Evolutionary conservation across 83 land plant genomes (phyloP).

Genomic region (Diphasiastrum complanatum): DNA sequence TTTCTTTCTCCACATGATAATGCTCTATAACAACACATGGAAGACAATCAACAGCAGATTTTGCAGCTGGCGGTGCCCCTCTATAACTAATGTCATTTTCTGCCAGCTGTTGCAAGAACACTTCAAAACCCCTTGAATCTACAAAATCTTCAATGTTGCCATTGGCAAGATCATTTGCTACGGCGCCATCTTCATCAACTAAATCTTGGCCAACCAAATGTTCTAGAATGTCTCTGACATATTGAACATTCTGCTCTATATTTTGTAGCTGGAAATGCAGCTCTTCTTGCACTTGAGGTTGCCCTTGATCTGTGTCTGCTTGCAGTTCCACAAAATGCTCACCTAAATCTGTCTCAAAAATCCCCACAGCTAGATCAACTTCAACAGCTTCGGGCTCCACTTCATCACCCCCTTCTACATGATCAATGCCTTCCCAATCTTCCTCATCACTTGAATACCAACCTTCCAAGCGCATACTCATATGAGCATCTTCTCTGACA

Average conservation of each 20-base stretch:
- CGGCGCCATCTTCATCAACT: conserved; percentile 36
- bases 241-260: conserved; percentile 1
- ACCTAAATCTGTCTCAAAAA: not conserved
- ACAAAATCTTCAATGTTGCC: conserved; percentile 50
- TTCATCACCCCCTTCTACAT: conserved; percentile 14
- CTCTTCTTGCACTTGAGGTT: not conserved
- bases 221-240: conserved; percentile 23
- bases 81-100: conserved; percentile 36
- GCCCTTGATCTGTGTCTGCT: conserved; percentile 3
- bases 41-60: conserved; percentile 27
- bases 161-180: conserved; percentile 25
- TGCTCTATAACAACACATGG: conserved; percentile 18
- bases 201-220: conserved; percentile 33
- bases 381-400: conserved; percentile 6
- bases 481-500: conserved; percentile 6
- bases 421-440: conserved; percentile 13
- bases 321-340: not conserved
- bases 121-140: conserved; percentile 45
- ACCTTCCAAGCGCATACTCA: conserved; percentile 23
- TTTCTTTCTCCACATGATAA: conserved; percentile 17
- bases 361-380: conserved; percentile 5
- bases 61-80: conserved; percentile 57
- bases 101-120: conserved; percentile 40
- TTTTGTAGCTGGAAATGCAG: not conserved
- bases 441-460: conserved; percentile 20